Evolutionary conservation across 2,329 filamentous ascomycete genomes (phyloP).

Genomic region (Hypomyces perniciosus): DNA sequence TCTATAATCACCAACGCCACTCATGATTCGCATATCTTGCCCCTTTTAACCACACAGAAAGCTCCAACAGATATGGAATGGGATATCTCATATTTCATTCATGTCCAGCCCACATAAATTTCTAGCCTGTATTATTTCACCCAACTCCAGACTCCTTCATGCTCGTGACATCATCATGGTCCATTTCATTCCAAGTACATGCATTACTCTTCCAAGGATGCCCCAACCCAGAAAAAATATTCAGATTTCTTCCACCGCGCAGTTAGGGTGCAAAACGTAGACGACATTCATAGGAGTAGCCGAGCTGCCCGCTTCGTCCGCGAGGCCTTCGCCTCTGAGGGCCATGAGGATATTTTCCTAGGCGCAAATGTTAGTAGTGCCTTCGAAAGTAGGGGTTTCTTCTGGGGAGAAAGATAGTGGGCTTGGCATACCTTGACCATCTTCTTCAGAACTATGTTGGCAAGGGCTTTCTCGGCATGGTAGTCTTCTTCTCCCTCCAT

Average conservation of each 20-base stretch:
- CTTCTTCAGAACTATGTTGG: constrained; percentile 81
- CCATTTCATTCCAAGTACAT: background rate
- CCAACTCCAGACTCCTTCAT: constrained; percentile 15
- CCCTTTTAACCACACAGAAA: background rate
- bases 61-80: background rate
- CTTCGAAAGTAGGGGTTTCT: constrained; percentile 43
- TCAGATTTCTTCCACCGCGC: constrained; percentile 64
- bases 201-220: background rate
- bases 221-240: background rate
- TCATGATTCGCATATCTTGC: background rate
- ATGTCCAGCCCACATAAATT: background rate
- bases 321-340: constrained; percentile 57
- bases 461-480: constrained; percentile 65
- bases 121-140: constrained; percentile 42
- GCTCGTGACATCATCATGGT: constrained; percentile 5
- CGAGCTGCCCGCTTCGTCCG: constrained; percentile 41
- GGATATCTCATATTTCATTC: background rate
- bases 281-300: constrained; percentile 43
- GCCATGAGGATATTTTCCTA: constrained; percentile 86
- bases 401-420: constrained; percentile 52
- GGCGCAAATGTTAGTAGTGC: constrained; percentile 42
- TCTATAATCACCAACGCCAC: background rate
- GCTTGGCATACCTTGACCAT: constrained; percentile 80
- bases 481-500: constrained; percentile 76
- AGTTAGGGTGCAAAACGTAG: constrained; percentile 93